Evolutionary conservation across 108 stramenopile genomes (phyloP), one percentile per base, ranked within the genome.

Genomic region (Cyclostephanos tholiformis): DNA sequence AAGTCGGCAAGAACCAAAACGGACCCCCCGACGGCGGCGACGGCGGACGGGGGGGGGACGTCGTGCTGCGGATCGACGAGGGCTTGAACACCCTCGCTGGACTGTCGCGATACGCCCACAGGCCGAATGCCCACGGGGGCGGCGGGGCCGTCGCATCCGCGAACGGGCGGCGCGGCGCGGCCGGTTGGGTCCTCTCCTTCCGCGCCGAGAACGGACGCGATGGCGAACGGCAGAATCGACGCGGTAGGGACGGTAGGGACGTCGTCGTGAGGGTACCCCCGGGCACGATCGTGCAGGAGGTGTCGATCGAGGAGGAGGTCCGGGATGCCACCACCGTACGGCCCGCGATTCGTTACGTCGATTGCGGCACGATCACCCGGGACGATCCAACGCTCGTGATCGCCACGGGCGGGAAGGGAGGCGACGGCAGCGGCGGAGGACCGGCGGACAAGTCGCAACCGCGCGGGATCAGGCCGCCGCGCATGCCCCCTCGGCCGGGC

Each of bases 221-320:
- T 72, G 98, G 98, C 6, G 85, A 71, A 65, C 85, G 96, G 6
- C 87, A 89, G 80, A 73, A 82, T 52, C 83, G 88, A 64, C 82
- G 77, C 69, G 97, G 95, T 9, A 41, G 79, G 39, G 82, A 69
- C 63, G 94, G 93, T 23, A 77, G 84, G 58, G 92, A 98, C 82
- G 72, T 87, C 14, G 57, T 76, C 17, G 82, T 98, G 9, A 76
- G 89, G 22, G 96, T 97, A 2, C 98, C 98, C 32, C 93, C 94
- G n/a, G 97, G 97, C 11, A 97, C 97, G 5, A 82, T 99, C 27
- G 91, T 99, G 6, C 89, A 95, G 59, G 93, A 97, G 64, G 86
- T 88, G 44, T 23, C 79, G 12, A 3, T 64, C 2, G 82, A 84
- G 0, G 82, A 84, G 0, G 50, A 79, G 48, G 74, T 52, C 27